Conservation (phyloP, 768 basidiomycete species). For the Cystobasidium ongulense region DNA sequence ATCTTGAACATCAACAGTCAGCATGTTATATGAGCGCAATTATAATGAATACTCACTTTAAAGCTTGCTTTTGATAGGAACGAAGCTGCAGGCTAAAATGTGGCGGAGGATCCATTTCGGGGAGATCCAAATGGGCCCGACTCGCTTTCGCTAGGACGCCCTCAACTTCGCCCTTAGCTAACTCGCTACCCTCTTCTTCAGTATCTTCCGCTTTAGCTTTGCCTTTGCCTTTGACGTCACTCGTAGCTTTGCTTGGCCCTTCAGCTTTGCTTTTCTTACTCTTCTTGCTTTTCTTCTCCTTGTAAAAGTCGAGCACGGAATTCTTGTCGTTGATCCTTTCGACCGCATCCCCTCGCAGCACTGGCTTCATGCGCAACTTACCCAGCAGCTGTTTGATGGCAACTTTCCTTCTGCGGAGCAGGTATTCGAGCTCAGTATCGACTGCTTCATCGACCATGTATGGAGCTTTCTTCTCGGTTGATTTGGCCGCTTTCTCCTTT, state of each 20-base stretch:
- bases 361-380: conserved; percentile 1
- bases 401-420: not conserved
- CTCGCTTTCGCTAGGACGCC: conserved; percentile 58
- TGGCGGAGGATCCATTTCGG: conserved; percentile 46
- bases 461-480: not conserved
- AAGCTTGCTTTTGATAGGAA: conserved; percentile 88
- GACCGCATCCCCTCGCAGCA: not conserved
- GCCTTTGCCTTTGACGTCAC: not conserved
- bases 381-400: conserved; percentile 6
- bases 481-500: not conserved
- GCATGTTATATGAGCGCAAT: not conserved
- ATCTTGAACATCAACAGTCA: conserved; percentile 43
- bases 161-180: conserved; percentile 20
- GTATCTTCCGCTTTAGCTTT: conserved; percentile 11
- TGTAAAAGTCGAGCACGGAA: not conserved
- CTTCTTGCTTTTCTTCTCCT: not conserved
- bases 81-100: conserved; percentile 56
- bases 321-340: conserved; percentile 4
- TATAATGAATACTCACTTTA: conserved; percentile 48
- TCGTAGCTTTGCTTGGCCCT: not conserved
- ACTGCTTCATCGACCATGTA: conserved; percentile 9
- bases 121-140: conserved; percentile 64
- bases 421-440: conserved; percentile 7
- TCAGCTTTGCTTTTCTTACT: not conserved
- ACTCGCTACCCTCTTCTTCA: conserved; percentile 1